phyloP scores from a whole-genome alignment of 116 monocot genomes.

The Posidonia oceanica region DNA sequence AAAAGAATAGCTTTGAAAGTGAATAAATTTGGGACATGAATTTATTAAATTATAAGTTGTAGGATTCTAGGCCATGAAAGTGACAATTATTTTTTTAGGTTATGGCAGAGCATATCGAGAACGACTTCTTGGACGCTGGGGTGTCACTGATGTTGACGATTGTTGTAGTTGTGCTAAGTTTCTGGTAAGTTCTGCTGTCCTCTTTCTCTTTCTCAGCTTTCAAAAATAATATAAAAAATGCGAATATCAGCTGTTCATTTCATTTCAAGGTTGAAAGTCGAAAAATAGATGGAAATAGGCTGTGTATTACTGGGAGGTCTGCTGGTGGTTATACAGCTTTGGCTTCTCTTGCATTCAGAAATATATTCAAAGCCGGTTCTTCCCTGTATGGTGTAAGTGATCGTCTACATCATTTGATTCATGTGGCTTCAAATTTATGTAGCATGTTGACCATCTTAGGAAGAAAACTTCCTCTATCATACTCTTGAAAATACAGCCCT shows the following conservation, averaged over 20 bases:
- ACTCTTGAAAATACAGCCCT: neutral
- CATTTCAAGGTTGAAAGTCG: constrained; percentile 52
- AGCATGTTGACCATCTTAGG: neutral
- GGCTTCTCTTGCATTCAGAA: constrained; percentile 80
- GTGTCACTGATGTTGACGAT: constrained; percentile 92
- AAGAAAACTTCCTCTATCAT: neutral
- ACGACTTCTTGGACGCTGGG: constrained; percentile 78
- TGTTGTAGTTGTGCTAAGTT: constrained; percentile 86
- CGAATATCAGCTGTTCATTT: constrained; percentile 5
- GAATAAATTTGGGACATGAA: neutral
- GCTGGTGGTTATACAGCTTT: constrained; percentile 97
- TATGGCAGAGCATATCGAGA: constrained; percentile 94
- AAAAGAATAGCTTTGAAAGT: no score
- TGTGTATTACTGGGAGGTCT: constrained; percentile 79
- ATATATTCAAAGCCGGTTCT: constrained; percentile 86
- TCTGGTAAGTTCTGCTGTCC: constrained; percentile 31
- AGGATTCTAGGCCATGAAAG: neutral
- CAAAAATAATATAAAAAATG: neutral
- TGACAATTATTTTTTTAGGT: constrained; percentile 29
- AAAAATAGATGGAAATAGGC: constrained; percentile 63
- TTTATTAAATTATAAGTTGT: neutral
- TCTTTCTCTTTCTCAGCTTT: neutral
- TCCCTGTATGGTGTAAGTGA: constrained; percentile 87
- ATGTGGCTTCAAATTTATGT: no score
- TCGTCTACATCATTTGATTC: neutral